Base-by-base conservation (phyloP, 2,329 filamentous ascomycete species). In the Fusarium graminum region DNA sequence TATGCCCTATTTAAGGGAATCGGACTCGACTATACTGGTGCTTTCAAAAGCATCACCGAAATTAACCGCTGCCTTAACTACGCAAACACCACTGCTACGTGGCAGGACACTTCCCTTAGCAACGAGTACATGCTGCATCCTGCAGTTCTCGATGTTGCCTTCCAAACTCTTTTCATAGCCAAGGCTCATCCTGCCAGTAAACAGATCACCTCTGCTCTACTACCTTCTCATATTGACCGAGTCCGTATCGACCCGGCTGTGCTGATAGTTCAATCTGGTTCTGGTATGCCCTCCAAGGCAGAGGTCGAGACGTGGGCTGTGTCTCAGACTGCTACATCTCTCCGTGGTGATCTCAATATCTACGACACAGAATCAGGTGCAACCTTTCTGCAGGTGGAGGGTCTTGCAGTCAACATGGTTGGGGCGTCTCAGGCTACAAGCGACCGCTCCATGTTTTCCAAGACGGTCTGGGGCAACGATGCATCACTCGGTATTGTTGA, bases 401-500 rank as follows among this genome's bases (percentile, higher is more conserved):
- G 45, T 16, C 22, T 49, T 3, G 45, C 45, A 3, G 45, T 49
- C 3, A 49, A 39, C 25, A 49, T 49, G 45, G 32, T 39, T 11
- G 45, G 45, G 6, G 45, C 45, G 4, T n/a, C 45, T 39, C 30
- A 49, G 25, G 32, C 32, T 4, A 7, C 32, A 2, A 49, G 45
- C 5, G 45, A 49, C 12, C n/a, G 45, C 2, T 49, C 45, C 32
- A 49, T 49, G 45, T 49, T 49, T 25, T 49, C 45, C n/a, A 49
- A 26, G 32, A 49, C 45, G 3, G 28, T 49, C 25, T 49, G 45
- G 45, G 45, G 45, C 11, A 49, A 38, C 12, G 45, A 49, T 19
- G 45, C 32, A 14, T 49, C 45, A 7, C 45, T 49, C n/a, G 45
- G 45, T 7, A 8, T 49, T 9, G 8, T 28, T 10, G 25, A 38